Percentiles rank a stretch among this genome's conserved stretches.
Evolutionary conservation across 2,329 filamentous ascomycete species (phyloP).

Genomic region (Colletotrichum echinochloae): DNA sequence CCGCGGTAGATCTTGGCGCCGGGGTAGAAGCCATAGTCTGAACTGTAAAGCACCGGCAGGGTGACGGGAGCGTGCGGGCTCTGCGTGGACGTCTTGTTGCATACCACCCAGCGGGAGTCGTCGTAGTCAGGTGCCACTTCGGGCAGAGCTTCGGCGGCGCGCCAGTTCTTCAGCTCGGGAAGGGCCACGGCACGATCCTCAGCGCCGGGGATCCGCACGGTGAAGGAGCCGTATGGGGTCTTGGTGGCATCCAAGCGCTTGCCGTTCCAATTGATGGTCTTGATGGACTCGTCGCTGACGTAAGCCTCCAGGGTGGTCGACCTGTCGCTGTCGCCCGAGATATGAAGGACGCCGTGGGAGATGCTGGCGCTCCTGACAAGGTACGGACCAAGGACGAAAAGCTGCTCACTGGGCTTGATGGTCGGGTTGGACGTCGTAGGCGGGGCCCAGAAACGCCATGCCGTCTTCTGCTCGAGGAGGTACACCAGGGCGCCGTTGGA

Average conservation of each 20-base stretch:
- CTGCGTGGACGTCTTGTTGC: constrained; percentile 68
- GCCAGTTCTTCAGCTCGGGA: constrained; percentile 74
- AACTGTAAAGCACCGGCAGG: constrained; percentile 75
- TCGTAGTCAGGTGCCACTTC: constrained; percentile 74
- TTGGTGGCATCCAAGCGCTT: constrained; percentile 51
- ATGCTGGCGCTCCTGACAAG: constrained; percentile 71
- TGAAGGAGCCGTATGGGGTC: constrained; percentile 58
- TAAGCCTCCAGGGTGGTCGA: constrained; percentile 72
- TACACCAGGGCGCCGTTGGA: constrained; percentile 64
- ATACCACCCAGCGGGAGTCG: constrained; percentile 74
- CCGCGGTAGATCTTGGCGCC: constrained; percentile 78
- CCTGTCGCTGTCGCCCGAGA: constrained; percentile 79
- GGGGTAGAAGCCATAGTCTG: constrained; percentile 81
- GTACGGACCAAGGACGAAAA: constrained; percentile 74
- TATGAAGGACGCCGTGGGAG: constrained; percentile 64
- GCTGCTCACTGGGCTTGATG: constrained; percentile 56
- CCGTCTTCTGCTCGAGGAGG: constrained; percentile 72
- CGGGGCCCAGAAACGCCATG: constrained; percentile 77
- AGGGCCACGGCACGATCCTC: constrained; percentile 58
- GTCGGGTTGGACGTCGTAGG: constrained; percentile 53
- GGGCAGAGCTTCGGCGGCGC: constrained; percentile 76
- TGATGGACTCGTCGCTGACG: constrained; percentile 57
- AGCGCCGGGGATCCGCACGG: constrained; percentile 60
- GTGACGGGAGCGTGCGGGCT: constrained; percentile 68
- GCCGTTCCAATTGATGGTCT: constrained; percentile 72